These are phyloP conservation scores for Penicillium longicatenatum DNA, from an alignment of 495 filamentous ascomycete genomes.

Conservation along the genomic window DNA sequence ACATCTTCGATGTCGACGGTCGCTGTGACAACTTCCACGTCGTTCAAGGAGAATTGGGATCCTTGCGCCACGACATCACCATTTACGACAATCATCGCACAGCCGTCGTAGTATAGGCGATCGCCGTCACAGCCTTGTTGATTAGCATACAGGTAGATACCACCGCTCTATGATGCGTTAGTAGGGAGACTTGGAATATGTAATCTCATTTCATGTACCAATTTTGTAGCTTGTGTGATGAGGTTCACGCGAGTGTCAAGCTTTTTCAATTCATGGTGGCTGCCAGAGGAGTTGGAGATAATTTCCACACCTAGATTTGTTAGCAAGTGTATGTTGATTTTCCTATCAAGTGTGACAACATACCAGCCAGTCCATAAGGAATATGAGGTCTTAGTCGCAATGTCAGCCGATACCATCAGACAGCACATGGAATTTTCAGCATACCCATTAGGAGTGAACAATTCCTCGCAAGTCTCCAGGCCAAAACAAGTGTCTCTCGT, in stretches of 20 bases:
- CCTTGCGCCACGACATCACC: slow-evolving; percentile 71
- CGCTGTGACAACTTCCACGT: slow-evolving; percentile 84
- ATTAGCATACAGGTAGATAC: slow-evolving; percentile 76
- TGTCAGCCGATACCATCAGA: background rate
- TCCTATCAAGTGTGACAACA: background rate
- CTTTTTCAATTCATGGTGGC: slow-evolving; percentile 74
- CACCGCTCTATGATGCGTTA: slow-evolving; percentile 54
- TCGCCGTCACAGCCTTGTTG: slow-evolving; percentile 77
- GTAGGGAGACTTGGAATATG: background rate
- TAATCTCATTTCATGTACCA: slow-evolving; percentile 33
- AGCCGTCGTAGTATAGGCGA: slow-evolving; percentile 69
- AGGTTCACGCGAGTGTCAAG: slow-evolving; percentile 71
- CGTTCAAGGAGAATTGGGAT: slow-evolving; percentile 72
- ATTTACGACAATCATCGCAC: slow-evolving; percentile 74
- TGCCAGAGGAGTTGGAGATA: slow-evolving; percentile 74
- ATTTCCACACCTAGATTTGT: slow-evolving; percentile 61
- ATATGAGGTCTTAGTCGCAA: slow-evolving; percentile 30
- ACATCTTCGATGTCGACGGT: slow-evolving; percentile 78
- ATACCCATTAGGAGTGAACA: slow-evolving; percentile 67
- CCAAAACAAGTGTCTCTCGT: slow-evolving; percentile 73
- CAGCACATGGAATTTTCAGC: slow-evolving; percentile 4
- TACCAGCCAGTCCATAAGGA: slow-evolving; percentile 40
- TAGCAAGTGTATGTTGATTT: background rate
- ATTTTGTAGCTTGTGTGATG: slow-evolving; percentile 73
- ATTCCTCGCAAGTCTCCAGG: slow-evolving; percentile 77